A percentile compares a stretch with the other conserved stretches of the same genome.
Conservation (phyloP, 164 flowering plant species). For the Vitis rotundifolia region DNA sequence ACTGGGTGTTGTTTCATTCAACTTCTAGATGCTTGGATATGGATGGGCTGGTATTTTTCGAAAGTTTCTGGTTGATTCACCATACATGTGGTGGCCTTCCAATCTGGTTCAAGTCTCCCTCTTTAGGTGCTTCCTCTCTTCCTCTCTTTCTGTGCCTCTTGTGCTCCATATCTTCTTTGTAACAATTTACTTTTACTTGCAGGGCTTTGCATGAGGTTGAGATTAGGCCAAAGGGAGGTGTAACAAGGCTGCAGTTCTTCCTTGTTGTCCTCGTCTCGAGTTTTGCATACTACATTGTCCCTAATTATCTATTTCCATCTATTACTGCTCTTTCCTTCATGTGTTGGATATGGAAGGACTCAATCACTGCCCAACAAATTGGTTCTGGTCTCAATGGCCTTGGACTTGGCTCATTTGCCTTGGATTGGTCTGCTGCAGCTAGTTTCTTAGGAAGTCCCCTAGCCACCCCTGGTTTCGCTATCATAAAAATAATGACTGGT, state of each 20-base stretch:
- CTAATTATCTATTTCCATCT: slow-evolving; percentile 56
- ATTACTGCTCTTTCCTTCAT: slow-evolving; percentile 51
- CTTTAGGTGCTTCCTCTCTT: slow-evolving; percentile 35
- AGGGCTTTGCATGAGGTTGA: slow-evolving; percentile 72
- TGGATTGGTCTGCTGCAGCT: slow-evolving; percentile 61
- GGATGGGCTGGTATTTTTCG: slow-evolving; percentile 63
- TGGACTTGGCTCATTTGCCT: slow-evolving; percentile 56
- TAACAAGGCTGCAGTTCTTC: slow-evolving; percentile 65
- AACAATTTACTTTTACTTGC: neutral
- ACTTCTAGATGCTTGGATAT: slow-evolving; percentile 46
- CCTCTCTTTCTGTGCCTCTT: neutral
- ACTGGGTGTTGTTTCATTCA: neutral
- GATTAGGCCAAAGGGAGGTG: slow-evolving; percentile 42
- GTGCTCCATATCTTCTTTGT: too few species aligned
- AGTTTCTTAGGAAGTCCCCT: slow-evolving; percentile 52
- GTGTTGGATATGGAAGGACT: slow-evolving; percentile 61
- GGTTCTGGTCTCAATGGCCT: slow-evolving; percentile 58
- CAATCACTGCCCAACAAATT: slow-evolving; percentile 60
- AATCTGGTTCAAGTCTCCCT: slow-evolving; percentile 64
- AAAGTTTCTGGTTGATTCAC: slow-evolving; percentile 55
- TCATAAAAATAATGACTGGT: slow-evolving; percentile 41
- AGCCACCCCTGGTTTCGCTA: slow-evolving; percentile 56
- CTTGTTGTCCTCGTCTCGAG: slow-evolving; percentile 41
- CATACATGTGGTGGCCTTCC: slow-evolving; percentile 72
- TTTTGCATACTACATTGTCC: slow-evolving; percentile 53